Conservation (phyloP, 768 basidiomycete genomes). For the Antrodiella citrinella region DNA sequence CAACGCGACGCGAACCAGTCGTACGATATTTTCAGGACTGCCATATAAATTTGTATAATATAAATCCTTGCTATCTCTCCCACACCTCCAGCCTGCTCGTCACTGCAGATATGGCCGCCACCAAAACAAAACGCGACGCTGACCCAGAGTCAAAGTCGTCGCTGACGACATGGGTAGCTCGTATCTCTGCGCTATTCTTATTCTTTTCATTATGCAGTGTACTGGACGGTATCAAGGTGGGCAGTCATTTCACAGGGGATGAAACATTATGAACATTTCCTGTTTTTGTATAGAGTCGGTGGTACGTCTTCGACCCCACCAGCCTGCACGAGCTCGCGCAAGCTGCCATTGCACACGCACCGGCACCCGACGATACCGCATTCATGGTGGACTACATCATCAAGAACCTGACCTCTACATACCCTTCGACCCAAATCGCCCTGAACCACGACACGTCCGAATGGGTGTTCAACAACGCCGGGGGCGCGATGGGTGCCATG, state of each 20-base stretch:
- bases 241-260: neutral
- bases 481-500: conserved; percentile 98
- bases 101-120: too few species aligned
- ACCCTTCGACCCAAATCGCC: conserved; percentile 52
- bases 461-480: conserved; percentile 97
- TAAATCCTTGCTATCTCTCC: too few species aligned
- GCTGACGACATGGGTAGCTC: conserved; percentile 27
- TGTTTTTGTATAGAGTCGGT: conserved; percentile 50
- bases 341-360: conserved; percentile 57
- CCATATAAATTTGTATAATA: too few species aligned
- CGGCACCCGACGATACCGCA: conserved; percentile 46
- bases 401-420: conserved; percentile 64
- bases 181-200: conserved; percentile 19
- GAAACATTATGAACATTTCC: neutral
- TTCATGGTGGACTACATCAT: conserved; percentile 80
- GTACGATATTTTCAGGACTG: too few species aligned
- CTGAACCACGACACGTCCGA: conserved; percentile 53
- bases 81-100: neutral
- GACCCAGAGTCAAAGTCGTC: too few species aligned
- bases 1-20: too few species aligned
- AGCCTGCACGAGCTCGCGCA: conserved; percentile 66
- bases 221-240: conserved; percentile 60
- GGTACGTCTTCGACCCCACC: conserved; percentile 78
- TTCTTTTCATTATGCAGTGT: conserved; percentile 34
- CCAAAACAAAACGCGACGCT: too few species aligned